phyloP scores from a whole-genome alignment of 2,329 filamentous ascomycete species.

The Raffaelea albimanens region DNA sequence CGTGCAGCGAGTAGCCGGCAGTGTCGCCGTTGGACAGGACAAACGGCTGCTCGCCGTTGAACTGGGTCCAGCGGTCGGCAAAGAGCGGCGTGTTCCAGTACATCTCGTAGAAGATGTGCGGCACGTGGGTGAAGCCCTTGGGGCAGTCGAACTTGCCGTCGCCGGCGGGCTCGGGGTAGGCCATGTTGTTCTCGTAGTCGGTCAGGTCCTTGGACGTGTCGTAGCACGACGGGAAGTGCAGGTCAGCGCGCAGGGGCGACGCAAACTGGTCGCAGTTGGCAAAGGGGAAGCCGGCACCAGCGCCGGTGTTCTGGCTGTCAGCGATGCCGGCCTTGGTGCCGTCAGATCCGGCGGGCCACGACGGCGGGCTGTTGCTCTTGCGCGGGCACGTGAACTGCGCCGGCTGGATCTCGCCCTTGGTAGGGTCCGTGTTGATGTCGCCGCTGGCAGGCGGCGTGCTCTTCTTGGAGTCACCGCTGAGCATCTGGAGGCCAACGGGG shows the following conservation, averaged over 20 bases:
- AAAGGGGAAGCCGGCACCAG: constrained; percentile 59
- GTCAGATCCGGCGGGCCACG: constrained; percentile 45
- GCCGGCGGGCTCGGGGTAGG: constrained; percentile 42
- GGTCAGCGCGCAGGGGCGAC: constrained; percentile 54
- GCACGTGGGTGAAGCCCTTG: constrained; percentile 41
- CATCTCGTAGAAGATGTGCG: constrained; percentile 49
- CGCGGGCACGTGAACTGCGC: constrained; percentile 55
- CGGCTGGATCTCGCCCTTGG: constrained; percentile 40
- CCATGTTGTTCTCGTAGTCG: constrained; percentile 57
- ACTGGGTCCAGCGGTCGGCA: constrained; percentile 40
- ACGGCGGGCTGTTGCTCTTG: constrained; percentile 33
- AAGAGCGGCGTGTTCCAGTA: constrained; percentile 52
- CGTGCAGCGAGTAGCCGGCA: constrained; percentile 62
- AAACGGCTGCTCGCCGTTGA: constrained; percentile 51
- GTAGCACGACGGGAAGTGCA: constrained; percentile 69
- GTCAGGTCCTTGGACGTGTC: constrained; percentile 51
- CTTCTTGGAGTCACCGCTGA: constrained; percentile 53
- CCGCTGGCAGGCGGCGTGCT: constrained; percentile 47
- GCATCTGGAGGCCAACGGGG: constrained; percentile 61
- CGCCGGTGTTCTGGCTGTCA: constrained; percentile 42
- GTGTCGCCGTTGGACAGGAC: constrained; percentile 60
- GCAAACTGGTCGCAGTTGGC: constrained; percentile 55
- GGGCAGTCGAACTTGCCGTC: constrained; percentile 44
- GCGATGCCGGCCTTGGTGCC: constrained; percentile 45
- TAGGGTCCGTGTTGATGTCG: constrained; percentile 39